These are phyloP conservation scores for Hymenoscyphus occultus DNA, from an alignment of 2,329 filamentous ascomycete species.

Conservation along the genomic window DNA sequence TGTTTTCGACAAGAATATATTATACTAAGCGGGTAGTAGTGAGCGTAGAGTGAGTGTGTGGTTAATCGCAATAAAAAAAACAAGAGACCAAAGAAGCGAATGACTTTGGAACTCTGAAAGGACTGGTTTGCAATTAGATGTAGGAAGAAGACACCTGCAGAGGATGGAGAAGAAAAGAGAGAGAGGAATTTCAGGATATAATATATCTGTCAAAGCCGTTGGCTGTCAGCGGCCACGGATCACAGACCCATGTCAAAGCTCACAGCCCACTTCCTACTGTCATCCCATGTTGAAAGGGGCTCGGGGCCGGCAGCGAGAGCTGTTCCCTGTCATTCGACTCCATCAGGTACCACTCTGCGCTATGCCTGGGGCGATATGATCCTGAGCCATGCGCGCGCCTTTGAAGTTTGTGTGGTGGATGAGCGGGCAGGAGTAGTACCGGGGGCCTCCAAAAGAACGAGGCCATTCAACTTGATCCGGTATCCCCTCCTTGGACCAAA, in stretches of 20 bases:
- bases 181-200: slow-evolving; percentile 25
- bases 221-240: slow-evolving; percentile 23
- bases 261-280: slow-evolving; percentile 3
- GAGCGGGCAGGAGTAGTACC: background rate
- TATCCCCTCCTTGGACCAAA: slow-evolving; percentile 4
- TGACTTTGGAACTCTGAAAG: slow-evolving; percentile 41
- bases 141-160: slow-evolving; percentile 30
- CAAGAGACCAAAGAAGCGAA: slow-evolving; percentile 44
- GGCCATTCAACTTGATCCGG: slow-evolving; percentile 1
- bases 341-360: background rate
- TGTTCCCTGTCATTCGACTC: background rate
- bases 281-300: slow-evolving; percentile 8
- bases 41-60: slow-evolving; percentile 29
- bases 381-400: slow-evolving; percentile 10
- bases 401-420: background rate
- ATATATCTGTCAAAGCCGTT: slow-evolving; percentile 29
- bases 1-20: slow-evolving; percentile 29
- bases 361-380: slow-evolving; percentile 9
- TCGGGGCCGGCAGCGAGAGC: background rate
- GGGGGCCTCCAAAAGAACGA: background rate
- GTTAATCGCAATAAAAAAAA: slow-evolving; percentile 34
- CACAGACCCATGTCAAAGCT: slow-evolving; percentile 8
- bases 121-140: slow-evolving; percentile 26
- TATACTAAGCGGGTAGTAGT: slow-evolving; percentile 16
- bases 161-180: slow-evolving; percentile 25